A percentile compares a stretch with the other conserved stretches of the same genome.
These are phyloP conservation scores for Eruca vesicaria DNA, from an alignment of 441 rosid genomes.

Conservation along the genomic window DNA sequence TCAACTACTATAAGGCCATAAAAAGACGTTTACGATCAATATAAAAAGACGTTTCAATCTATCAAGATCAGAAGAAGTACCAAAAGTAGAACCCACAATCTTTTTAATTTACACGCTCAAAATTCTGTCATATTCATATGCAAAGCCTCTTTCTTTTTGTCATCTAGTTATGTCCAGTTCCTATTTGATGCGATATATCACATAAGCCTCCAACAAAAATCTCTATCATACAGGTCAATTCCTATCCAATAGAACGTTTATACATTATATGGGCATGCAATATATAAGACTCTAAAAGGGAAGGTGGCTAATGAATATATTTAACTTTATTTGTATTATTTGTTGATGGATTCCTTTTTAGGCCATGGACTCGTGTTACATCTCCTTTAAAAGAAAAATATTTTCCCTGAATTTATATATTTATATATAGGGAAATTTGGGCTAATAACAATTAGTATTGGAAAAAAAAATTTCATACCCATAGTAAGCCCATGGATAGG, in stretches of 20 bases:
- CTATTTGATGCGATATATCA: conserved; percentile 28
- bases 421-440: no score
- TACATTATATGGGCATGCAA: not conserved
- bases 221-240: conserved; percentile 2
- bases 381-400: not conserved
- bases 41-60: conserved; percentile 11
- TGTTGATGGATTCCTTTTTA: conserved; percentile 9
- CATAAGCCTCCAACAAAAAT: conserved; percentile 27
- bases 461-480: no score
- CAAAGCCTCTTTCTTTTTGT: conserved; percentile 17
- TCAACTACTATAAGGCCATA: not conserved
- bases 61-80: conserved; percentile 30
- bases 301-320: conserved; percentile 21
- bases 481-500: no score
- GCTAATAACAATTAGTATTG: no score
- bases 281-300: conserved; percentile 6
- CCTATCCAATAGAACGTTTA: not conserved
- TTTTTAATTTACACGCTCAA: conserved; percentile 34
- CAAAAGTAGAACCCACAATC: conserved; percentile 38
- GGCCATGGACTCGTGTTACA: conserved; percentile 9
- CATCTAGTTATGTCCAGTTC: conserved; percentile 19
- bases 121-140: conserved; percentile 26
- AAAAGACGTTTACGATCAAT: conserved; percentile 15
- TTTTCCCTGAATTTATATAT: not conserved
- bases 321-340: not conserved